phyloP scores from a whole-genome alignment of 352 stramenopile genomes.

The Globisporangium iwayamae region DNA sequence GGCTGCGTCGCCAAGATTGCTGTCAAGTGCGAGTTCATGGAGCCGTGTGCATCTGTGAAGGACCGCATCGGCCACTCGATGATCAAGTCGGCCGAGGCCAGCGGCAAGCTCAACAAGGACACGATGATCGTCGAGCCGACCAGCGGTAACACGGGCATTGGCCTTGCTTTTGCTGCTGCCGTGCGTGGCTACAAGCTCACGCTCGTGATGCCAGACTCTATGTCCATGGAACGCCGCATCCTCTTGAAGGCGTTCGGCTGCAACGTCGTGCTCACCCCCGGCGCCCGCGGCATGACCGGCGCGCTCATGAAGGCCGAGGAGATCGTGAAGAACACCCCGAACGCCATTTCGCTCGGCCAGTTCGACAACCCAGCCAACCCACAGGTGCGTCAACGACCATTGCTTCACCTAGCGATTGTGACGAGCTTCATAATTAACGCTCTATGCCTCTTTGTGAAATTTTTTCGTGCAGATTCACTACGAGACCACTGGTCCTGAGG shows the following conservation, averaged over 20 bases:
- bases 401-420: background rate
- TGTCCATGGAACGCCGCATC: constrained; percentile 95
- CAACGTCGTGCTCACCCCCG: constrained; percentile 91
- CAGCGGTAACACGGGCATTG: constrained; percentile 94
- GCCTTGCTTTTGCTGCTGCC: constrained; percentile 89
- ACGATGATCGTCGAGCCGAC: constrained; percentile 92
- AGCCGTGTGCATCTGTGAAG: constrained; percentile 85
- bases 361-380: constrained; percentile 98
- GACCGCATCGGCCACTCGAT: constrained; percentile 86
- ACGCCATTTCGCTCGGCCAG: constrained; percentile 87
- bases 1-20: constrained; percentile 80
- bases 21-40: constrained; percentile 90
- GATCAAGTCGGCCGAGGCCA: constrained; percentile 76
- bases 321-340: constrained; percentile 71
- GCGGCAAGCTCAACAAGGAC: constrained; percentile 64
- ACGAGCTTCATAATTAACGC: background rate
- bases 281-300: constrained; percentile 75
- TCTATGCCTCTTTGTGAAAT: background rate
- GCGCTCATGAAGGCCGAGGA: constrained; percentile 76
- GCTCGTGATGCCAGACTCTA: constrained; percentile 95
- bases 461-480: constrained; percentile 62
- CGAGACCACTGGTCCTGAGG: constrained; percentile 84
- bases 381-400: constrained; percentile 30
- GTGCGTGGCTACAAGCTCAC: constrained; percentile 91
- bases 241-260: constrained; percentile 92